Base-by-base conservation (phyloP, 176 grass and related monocot genomes). In the Eremochloa ophiuroides region DNA sequence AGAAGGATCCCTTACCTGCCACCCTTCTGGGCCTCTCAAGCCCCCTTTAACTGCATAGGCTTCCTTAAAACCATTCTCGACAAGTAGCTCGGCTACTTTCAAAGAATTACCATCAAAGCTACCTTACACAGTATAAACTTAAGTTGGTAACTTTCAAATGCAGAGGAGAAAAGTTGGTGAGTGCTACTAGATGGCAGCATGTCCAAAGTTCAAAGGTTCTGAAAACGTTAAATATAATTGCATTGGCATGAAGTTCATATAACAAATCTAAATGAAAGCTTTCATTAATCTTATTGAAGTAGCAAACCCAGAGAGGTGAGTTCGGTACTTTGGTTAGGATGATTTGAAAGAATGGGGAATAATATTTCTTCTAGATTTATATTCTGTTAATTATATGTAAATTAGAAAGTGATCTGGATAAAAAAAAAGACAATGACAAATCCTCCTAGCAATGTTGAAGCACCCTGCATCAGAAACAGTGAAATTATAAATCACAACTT, bases 81-180 rank as follows among this genome's bases (percentile, higher is more conserved):
- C 62, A 18, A 99, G 77, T 14, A 99, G 80, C 85, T 95, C 93
- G 38, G 93, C 93, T 80, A 99, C 89, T 91, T 90, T 91, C 50
- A 91, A 78, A 47, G 96, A 96, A 82, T 93, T 87, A 82, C 60
- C 96, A 85, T 93, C 96, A 80, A 99, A 99, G 91, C 96, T 99
- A 95, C 88, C 90, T 95, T 95, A 66, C 88, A 90, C 86, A 86
- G 76, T 50, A 87, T 63, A 90, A 88, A 55, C 8, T 69, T 74
- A 56, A 85, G 81, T 84, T 51, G 71, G 74, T 82, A 89, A 30
- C 11, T n/a, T n/a, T n/a, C n/a, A n/a, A n/a, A 9, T 59, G 55
- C n/a, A n/a, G 55, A 59, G 55, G n/a, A 59, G 55, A 25, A 59
- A 59, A 59, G 9, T 26, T 26, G 55, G 3, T 2, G 26, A 59